Conservation (phyloP, 768 basidiomycete genomes). For the Rubroboletus satanas region DNA sequence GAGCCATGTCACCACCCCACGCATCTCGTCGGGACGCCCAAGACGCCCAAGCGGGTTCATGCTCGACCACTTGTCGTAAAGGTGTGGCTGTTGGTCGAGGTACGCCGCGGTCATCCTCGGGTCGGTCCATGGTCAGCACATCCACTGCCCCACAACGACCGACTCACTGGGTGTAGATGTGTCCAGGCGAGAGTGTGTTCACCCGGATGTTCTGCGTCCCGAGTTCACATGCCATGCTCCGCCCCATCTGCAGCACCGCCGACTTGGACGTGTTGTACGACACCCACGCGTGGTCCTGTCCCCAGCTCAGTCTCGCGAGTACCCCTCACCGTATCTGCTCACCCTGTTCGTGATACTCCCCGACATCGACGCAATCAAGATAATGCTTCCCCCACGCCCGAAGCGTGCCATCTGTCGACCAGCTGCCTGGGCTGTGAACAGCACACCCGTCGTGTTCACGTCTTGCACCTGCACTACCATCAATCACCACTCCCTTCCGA, state of each 20-base stretch:
- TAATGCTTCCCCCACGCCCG: constrained; percentile 48
- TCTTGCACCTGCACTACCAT: constrained; percentile 49
- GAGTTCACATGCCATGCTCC: constrained; percentile 80
- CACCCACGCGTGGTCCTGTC: constrained; percentile 69
- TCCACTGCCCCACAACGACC: constrained; percentile 15
- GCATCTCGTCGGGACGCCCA: constrained; percentile 67
- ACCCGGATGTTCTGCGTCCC: constrained; percentile 64
- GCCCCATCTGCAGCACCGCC: constrained; percentile 74
- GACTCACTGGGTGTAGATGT: constrained; percentile 66
- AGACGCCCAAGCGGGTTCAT: constrained; percentile 69
- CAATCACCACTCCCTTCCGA: not conserved
- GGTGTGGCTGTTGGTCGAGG: constrained; percentile 59
- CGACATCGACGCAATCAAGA: constrained; percentile 59
- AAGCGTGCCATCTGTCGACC: constrained; percentile 54
- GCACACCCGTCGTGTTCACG: constrained; percentile 59
- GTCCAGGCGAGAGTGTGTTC: constrained; percentile 72
- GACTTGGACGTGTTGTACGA: constrained; percentile 77
- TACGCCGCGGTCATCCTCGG: constrained; percentile 71
- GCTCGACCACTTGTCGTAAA: constrained; percentile 62
- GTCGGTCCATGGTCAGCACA: not conserved
- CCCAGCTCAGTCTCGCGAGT: not conserved
- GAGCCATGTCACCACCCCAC: constrained; percentile 69
- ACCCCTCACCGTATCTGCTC: not conserved
- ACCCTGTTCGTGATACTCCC: constrained; percentile 73
- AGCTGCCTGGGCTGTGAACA: constrained; percentile 60